Evolutionary conservation across 768 basidiomycete genomes (phyloP).

Genomic region (Neoboletus subvelutipes): DNA sequence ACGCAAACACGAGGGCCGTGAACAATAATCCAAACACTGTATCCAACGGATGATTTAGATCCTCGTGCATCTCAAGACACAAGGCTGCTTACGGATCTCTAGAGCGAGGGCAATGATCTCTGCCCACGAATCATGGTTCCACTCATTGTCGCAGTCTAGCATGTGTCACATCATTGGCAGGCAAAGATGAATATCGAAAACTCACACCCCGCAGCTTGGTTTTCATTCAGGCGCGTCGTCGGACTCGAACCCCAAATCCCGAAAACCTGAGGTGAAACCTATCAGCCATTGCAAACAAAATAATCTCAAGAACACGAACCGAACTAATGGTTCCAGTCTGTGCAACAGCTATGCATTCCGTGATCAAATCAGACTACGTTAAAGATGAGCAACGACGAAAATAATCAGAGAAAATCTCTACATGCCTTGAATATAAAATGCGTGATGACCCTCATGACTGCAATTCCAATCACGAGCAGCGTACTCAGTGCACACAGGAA

Average conservation of each 20-base stretch:
- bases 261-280: constrained; percentile 34
- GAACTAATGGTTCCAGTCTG: constrained; percentile 32
- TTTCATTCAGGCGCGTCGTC: constrained; percentile 27
- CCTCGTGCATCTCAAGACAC: too few relatives aligned
- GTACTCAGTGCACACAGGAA: constrained; percentile 47
- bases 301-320: constrained; percentile 27
- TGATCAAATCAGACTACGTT: constrained; percentile 54
- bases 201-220: constrained; percentile 50
- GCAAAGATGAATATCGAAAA: background rate
- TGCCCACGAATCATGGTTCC: constrained; percentile 64
- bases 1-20: constrained; percentile 63
- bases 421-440: constrained; percentile 70
- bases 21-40: constrained; percentile 61
- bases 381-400: background rate
- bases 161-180: constrained; percentile 10
- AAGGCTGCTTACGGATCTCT: constrained; percentile 47
- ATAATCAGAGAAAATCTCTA: background rate
- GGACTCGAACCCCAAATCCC: constrained; percentile 55
- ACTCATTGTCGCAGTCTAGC: constrained; percentile 61
- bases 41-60: background rate
- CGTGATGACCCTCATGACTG: constrained; percentile 54
- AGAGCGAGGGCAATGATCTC: constrained; percentile 65
- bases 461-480: constrained; percentile 50
- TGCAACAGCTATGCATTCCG: constrained; percentile 48
- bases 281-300: constrained; percentile 8